Evolutionary conservation across 176 grass and related monocot genomes (phyloP), one percentile per base, ranked within the genome.

Genomic region (Cenchrus americanus): DNA sequence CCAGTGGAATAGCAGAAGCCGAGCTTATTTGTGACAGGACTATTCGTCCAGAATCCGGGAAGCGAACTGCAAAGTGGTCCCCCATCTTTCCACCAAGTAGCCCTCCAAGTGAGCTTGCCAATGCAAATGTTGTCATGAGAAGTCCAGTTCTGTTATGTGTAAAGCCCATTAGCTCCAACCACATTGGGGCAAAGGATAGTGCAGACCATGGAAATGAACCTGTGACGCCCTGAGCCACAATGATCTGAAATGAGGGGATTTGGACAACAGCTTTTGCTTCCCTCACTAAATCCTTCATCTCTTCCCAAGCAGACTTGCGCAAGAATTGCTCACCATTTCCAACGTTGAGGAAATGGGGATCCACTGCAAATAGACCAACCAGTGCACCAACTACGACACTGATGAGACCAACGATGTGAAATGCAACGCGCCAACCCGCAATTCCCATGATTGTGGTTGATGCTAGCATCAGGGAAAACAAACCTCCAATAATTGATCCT

Each of bases 171-270:
- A 98, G 79, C 71, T 97, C 95, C 63, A 97, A 17, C 95, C 95
- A 97, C 92, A 97, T 89, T 0, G 95, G 92, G 17, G 90, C 79
- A 46, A 94, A 97, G 3, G 95, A 81, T 4, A 97, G 67, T 0
- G 92, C 88, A 14, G 92, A 94, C 95, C 95, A 97, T 40, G 95
- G 95, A 43, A 97, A 97, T 5, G 95, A 94, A 14, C 95, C 95
- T 3, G 88, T 97, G 54, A 97, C 66, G 5, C 95, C 95, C 85
- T 97, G 95, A 1, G 95, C 95, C 69, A 97, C 92, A 24, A 94
- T 94, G 59, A 94, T 97, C 79, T 94, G 95, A 86, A 97, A 97
- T 3, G 95, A 94, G 5, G 90, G 52, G 50, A 98, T 93, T 41
- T 84, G 87, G 26, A 94, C 66, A 0, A 97, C 95, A n/a, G 81